Conservation (phyloP, 2,329 filamentous ascomycete species). For the Canariomyces notabilis region DNA sequence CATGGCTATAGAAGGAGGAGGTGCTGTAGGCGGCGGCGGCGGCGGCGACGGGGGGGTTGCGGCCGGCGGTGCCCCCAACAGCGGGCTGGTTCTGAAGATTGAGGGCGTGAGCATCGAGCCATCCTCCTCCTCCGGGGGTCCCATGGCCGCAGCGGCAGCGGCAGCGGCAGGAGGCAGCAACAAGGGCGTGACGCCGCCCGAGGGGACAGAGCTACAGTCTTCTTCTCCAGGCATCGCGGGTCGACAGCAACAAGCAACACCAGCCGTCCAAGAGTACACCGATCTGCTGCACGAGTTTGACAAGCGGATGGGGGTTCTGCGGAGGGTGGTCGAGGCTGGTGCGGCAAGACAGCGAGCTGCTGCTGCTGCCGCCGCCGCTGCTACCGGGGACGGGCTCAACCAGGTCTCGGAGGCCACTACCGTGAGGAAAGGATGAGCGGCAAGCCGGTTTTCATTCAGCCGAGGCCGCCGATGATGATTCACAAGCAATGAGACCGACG, state of each 20-base stretch:
- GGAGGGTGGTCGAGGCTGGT: slow-evolving; percentile 49
- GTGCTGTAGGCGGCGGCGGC: slow-evolving; percentile 27
- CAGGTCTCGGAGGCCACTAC: not conserved
- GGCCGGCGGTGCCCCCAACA: slow-evolving; percentile 23
- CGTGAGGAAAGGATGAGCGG: not conserved
- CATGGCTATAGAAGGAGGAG: too few species aligned
- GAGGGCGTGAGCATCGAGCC: slow-evolving; percentile 44
- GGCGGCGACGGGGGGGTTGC: slow-evolving; percentile 27
- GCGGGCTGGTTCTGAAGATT: slow-evolving; percentile 54
- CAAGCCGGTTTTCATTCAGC: not conserved
- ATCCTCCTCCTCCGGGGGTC: slow-evolving; percentile 9
- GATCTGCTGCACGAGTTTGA: slow-evolving; percentile 53
- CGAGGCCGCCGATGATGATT: not conserved
- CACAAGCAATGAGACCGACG: not conserved
- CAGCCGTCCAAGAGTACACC: slow-evolving; percentile 43
- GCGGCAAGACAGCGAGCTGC: slow-evolving; percentile 37
- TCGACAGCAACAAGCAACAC: slow-evolving; percentile 26
- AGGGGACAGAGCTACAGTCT: slow-evolving; percentile 25
- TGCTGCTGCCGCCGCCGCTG: too few species aligned
- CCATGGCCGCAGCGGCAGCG: slow-evolving; percentile 16
- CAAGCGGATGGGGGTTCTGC: slow-evolving; percentile 50
- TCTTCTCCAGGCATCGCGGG: slow-evolving; percentile 29
- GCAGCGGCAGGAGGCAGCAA: too few species aligned
- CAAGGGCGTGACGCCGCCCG: too few species aligned
- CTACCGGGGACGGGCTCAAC: not conserved